Conservation (phyloP, 139 green algal species). For the Closterium sp. region DNA sequence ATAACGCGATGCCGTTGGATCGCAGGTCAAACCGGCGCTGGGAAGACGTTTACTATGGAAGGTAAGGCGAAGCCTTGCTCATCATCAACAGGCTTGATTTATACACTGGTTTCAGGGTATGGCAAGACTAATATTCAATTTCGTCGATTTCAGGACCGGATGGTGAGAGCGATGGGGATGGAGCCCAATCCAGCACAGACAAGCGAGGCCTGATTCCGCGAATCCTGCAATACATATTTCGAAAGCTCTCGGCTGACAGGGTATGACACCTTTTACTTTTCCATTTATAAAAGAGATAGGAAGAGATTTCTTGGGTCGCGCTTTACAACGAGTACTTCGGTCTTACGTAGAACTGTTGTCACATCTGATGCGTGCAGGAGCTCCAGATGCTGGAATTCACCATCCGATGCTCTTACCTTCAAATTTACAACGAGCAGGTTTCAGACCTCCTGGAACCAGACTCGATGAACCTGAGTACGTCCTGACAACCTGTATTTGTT, state of each 20-base stretch:
- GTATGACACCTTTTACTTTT: background rate
- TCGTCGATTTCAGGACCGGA: background rate
- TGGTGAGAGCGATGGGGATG: background rate
- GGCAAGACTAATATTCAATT: background rate
- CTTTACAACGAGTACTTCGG: too few species aligned
- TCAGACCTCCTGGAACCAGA: slow-evolving; percentile 67
- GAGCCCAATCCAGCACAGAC: background rate
- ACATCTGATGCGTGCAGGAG: slow-evolving; percentile 9
- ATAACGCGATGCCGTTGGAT: background rate
- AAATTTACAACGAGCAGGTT: slow-evolving; percentile 98
- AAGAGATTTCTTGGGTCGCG: too few species aligned
- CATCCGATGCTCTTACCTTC: slow-evolving; percentile 46
- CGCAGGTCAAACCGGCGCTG: slow-evolving; percentile 69
- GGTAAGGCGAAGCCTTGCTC: slow-evolving; percentile 41
- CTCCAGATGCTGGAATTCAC: slow-evolving; percentile 10
- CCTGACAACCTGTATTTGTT: background rate
- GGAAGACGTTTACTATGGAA: slow-evolving; percentile 81
- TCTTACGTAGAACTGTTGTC: background rate
- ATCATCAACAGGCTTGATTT: background rate
- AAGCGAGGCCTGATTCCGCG: slow-evolving; percentile 47
- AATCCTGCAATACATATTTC: slow-evolving; percentile 47
- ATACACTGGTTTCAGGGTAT: background rate
- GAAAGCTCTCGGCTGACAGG: background rate
- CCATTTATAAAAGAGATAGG: too few species aligned
- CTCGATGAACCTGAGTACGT: slow-evolving; percentile 37